phyloP scores from a whole-genome alignment of 441 rosid species.

The Populus trichocarpa region DNA sequence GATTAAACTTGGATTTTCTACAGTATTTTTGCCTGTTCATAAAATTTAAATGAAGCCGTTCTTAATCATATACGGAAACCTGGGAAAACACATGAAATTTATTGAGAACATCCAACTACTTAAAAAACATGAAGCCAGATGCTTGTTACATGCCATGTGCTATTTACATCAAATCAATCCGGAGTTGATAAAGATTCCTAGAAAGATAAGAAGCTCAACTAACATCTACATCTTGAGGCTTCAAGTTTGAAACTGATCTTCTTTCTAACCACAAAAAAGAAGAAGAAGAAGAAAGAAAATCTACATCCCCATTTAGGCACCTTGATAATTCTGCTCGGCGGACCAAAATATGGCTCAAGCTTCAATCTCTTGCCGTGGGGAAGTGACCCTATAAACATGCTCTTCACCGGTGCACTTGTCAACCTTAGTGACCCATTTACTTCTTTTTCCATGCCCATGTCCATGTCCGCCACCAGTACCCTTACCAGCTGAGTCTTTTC shows the following conservation, averaged over 20 bases:
- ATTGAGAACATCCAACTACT: background rate
- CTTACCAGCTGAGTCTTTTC: slow-evolving; percentile 4
- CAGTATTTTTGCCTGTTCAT: background rate
- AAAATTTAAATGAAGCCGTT: background rate
- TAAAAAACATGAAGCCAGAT: background rate
- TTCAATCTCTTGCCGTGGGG: background rate
- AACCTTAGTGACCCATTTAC: slow-evolving; percentile 42
- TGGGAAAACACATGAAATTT: background rate
- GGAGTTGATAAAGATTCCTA: background rate
- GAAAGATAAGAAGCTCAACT: background rate
- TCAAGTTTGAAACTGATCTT: background rate
- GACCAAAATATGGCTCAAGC: background rate
- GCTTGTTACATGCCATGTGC: background rate
- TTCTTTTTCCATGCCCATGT: slow-evolving; percentile 14
- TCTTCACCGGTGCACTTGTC: slow-evolving; percentile 44
- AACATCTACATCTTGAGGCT: background rate
- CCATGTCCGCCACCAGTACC: background rate
- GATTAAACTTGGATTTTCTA: background rate
- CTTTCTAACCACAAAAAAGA: background rate
- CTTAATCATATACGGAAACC: background rate
- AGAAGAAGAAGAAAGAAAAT: background rate
- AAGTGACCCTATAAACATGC: slow-evolving; percentile 38
- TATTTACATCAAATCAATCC: background rate
- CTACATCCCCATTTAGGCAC: background rate
- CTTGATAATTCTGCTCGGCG: background rate